Evolutionary conservation across 176 grass and related monocot species (phyloP).

Genomic region (Olyra latifolia): DNA sequence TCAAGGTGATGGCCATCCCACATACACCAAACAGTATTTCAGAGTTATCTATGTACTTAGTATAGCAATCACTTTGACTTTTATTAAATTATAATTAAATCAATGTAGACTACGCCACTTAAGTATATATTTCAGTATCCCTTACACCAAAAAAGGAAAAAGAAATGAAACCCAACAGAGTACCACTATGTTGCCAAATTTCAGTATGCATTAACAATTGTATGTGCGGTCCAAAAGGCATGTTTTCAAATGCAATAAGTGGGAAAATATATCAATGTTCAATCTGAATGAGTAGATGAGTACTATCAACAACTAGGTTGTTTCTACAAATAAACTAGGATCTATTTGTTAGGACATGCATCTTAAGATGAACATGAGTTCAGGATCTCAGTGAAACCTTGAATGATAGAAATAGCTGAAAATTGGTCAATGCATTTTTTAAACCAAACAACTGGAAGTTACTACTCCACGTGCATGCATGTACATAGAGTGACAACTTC

Average conservation of each 20-base stretch:
- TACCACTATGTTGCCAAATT: slow-evolving; percentile 4
- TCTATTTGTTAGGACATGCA: slow-evolving; percentile 21
- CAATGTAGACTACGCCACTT: neutral
- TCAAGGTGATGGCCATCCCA: neutral
- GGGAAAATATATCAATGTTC: slow-evolving; percentile 2
- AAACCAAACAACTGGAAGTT: neutral
- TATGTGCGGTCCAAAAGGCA: slow-evolving; percentile 19
- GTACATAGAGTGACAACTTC: neutral
- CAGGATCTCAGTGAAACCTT: neutral
- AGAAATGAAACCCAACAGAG: neutral
- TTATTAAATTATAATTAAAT: neutral
- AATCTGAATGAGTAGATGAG: slow-evolving; percentile 12
- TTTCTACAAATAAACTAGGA: neutral
- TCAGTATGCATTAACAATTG: slow-evolving; percentile 22
- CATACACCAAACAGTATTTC: neutral
- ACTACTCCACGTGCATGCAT: neutral
- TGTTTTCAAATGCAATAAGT: slow-evolving; percentile 1
- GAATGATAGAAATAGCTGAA: neutral
- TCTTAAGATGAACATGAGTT: slow-evolving; percentile 6
- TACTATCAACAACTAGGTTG: neutral
- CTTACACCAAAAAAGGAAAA: neutral
- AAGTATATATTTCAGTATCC: neutral
- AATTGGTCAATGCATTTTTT: neutral
- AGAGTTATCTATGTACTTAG: neutral
- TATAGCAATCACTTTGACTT: slow-evolving; percentile 15